Evolutionary conservation across 2,329 filamentous ascomycete genomes (phyloP).

Genomic region (Xylariales sp.): DNA sequence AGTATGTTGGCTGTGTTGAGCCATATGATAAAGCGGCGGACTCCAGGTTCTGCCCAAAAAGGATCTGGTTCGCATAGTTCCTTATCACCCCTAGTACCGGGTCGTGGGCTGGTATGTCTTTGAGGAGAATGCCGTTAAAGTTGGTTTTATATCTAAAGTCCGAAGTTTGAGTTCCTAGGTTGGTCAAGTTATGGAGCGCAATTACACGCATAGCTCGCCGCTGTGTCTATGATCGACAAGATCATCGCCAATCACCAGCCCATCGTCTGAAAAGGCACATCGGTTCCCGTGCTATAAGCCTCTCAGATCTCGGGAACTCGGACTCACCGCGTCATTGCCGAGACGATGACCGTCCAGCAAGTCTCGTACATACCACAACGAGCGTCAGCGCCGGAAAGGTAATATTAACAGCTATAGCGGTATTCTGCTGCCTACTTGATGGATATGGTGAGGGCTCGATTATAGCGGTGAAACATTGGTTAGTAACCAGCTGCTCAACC

Average conservation of each 20-base stretch:
- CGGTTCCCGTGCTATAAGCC: too few species aligned
- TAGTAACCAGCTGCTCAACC: conserved; percentile 2
- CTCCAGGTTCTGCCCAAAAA: conserved; percentile 30
- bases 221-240: conserved; percentile 19
- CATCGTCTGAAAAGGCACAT: conserved; percentile 16
- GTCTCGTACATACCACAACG: conserved; percentile 15
- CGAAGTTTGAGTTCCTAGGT: conserved; percentile 7
- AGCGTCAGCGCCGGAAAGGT: conserved; percentile 16
- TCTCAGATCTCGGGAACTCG: too few species aligned
- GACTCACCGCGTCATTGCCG: conserved; percentile 16
- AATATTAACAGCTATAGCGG: conserved; percentile 15
- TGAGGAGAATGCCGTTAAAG: conserved; percentile 16
- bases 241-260: conserved; percentile 20
- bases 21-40: conserved; percentile 26
- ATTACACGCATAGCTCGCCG: conserved; percentile 20
- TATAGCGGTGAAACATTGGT: conserved; percentile 8
- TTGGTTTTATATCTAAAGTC: conserved; percentile 18
- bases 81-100: conserved; percentile 20
- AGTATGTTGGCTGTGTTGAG: conserved; percentile 30
- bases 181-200: background rate
- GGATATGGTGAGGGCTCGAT: conserved; percentile 12
- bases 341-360: conserved; percentile 16
- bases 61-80: conserved; percentile 34
- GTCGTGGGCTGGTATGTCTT: conserved; percentile 18
- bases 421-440: conserved; percentile 14